Evolutionary conservation across 257 asterid genomes (phyloP), one percentile per base, ranked within the genome.

Genomic region (Solanum chiquidenum): DNA sequence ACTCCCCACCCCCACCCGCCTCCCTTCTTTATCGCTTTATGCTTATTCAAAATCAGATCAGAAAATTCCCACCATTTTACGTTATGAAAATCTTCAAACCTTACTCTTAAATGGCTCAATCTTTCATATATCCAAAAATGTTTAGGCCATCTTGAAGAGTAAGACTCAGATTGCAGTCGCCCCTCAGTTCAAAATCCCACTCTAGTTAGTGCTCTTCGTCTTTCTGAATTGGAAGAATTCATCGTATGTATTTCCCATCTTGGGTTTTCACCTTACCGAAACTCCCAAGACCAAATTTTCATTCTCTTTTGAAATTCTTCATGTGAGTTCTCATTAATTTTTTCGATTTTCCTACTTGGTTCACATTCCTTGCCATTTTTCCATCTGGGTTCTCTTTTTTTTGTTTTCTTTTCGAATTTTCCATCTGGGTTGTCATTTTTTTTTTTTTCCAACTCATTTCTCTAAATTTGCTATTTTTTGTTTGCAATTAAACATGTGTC

Each of bases 161-260:
- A 93, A 85, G 80, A 91, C 58, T 87, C 90, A 52, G 84, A 91
- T 75, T 87, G 68, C 94, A 27, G 86, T 31, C 89, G 89, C 64
- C 94, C 95, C 90, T 87, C 91, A 29, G 95, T 95, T 49, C 97
- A 89, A 66, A 93, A 89, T 21, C 68, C 91, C 1, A 37, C 89
- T 25, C 33, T 92, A 4, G 12, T 95, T 27, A 87, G 94, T 33
- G 77, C 93, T 58, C 90, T 97, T 66, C 93, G 92, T 29, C 91
- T 93, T 20, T 83, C 96, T 29, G 93, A 95, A 89, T 95, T 95
- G 83, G 98, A 95, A 90, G 98, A 97, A 89, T 91, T 95, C 73
- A 86, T 77, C 52, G 20, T 46, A 46, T 46, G 58, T 13, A 12
- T 46, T 4, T 46, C 58, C 20, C 58, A 46, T 46, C 20, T 62